Evolutionary conservation across 164 flowering plant species (phyloP).

Genomic region (Stephania cephalantha): DNA sequence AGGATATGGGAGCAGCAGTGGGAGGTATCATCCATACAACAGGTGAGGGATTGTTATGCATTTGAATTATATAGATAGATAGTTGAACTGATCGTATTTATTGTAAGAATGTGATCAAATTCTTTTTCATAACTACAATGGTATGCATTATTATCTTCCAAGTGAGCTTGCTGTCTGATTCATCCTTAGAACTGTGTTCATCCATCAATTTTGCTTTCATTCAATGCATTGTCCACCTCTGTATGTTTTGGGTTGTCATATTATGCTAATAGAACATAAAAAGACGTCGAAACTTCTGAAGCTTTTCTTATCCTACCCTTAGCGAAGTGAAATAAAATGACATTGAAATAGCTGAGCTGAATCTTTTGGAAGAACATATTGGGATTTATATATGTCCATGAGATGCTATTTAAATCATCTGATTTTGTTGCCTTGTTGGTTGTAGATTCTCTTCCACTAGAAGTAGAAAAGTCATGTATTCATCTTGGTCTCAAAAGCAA

Average conservation of each 20-base stretch:
- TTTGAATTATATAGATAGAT: not conserved
- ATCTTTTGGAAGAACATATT: not conserved
- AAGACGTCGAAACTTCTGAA: too few relatives aligned
- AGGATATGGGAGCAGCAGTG: slow-evolving; percentile 28
- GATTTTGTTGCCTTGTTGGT: too few relatives aligned
- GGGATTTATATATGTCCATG: not conserved
- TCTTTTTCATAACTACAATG: not conserved
- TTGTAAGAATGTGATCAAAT: not conserved
- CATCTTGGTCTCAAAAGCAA: too few relatives aligned
- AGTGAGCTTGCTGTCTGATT: not conserved
- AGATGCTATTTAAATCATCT: too few relatives aligned
- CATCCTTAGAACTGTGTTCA: not conserved
- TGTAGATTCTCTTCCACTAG: too few relatives aligned
- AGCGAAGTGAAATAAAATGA: not conserved
- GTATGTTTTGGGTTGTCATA: too few relatives aligned
- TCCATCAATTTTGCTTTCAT: not conserved
- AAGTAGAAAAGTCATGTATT: too few relatives aligned
- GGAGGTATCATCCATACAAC: slow-evolving; percentile 46
- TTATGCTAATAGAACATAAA: too few relatives aligned
- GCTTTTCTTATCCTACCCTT: too few relatives aligned
- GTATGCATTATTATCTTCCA: not conserved
- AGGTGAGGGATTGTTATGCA: slow-evolving; percentile 6
- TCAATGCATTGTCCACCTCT: not conserved
- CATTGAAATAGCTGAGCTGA: not conserved
- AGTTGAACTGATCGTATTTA: not conserved